A percentile compares a stretch with the other conserved stretches of the same genome.
Evolutionary conservation across 768 basidiomycete genomes (phyloP).

Genomic region (Leccinum incarnatum): DNA sequence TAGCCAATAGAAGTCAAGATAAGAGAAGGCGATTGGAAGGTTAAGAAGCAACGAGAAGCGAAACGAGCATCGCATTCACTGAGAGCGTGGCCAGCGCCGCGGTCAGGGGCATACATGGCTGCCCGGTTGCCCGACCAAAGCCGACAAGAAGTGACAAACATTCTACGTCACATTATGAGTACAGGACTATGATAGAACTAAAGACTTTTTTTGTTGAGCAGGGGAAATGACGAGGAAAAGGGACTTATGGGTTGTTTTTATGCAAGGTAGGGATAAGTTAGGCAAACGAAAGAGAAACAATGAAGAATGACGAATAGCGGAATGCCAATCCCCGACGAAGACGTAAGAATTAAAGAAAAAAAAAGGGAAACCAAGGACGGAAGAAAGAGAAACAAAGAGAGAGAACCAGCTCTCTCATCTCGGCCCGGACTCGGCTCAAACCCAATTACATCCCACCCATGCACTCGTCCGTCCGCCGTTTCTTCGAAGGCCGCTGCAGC

Average conservation of each 20-base stretch:
- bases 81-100: too few species aligned
- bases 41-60: not conserved
- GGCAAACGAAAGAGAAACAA: not conserved
- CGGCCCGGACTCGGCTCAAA: too few species aligned
- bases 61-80: not conserved
- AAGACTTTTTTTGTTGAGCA: not conserved
- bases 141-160: not conserved
- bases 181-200: not conserved
- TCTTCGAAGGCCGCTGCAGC: slow-evolving; percentile 24
- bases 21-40: too few species aligned
- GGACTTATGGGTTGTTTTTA: not conserved
- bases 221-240: not conserved
- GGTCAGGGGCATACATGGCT: not conserved
- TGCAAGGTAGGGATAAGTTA: not conserved
- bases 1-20: not conserved
- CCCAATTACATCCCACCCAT: not conserved
- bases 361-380: not conserved
- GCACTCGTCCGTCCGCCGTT: slow-evolving; percentile 29
- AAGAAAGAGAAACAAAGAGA: not conserved
- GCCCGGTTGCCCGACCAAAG: not conserved
- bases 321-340: not conserved
- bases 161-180: not conserved
- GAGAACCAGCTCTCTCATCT: too few species aligned
- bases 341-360: not conserved
- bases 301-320: not conserved